phyloP scores from a whole-genome alignment of 345 rosid species.

The Euphorbia peplus region DNA sequence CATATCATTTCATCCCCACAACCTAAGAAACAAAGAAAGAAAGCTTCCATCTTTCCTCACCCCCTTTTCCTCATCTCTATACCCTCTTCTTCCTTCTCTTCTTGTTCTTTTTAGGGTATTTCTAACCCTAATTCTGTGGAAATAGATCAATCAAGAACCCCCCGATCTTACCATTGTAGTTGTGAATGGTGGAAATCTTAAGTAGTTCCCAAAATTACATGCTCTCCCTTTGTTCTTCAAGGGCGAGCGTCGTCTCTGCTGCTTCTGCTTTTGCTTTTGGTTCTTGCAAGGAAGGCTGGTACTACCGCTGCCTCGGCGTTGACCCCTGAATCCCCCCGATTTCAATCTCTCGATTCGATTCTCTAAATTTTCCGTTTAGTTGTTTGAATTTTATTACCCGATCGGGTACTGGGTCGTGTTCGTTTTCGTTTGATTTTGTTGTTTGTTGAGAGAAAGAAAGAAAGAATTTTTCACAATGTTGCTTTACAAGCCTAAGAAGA shows the following conservation, averaged over 20 bases:
- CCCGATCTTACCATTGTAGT: conserved; percentile 18
- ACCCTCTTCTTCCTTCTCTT: too few species aligned
- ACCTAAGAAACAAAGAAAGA: too few species aligned
- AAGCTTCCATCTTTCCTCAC: background rate
- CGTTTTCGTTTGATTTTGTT: conserved; percentile 3
- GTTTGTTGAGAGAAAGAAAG: background rate
- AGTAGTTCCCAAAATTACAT: conserved; percentile 41
- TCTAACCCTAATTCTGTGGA: too few species aligned
- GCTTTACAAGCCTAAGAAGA: conserved; percentile 87
- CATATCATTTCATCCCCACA: too few species aligned
- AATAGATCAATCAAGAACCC: conserved; percentile 12
- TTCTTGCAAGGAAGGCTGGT: conserved; percentile 99
- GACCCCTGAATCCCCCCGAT: conserved; percentile 87
- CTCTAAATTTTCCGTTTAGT: background rate
- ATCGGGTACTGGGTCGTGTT: background rate
- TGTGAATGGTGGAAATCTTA: conserved; percentile 97
- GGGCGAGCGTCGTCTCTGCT: conserved; percentile 72
- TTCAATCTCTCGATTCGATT: too few species aligned
- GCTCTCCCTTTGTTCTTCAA: conserved; percentile 78
- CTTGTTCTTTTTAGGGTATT: too few species aligned
- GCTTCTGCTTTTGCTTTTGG: conserved; percentile 70
- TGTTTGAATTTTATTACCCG: background rate
- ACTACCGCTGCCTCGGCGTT: conserved; percentile 93
- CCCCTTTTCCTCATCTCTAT: background rate
- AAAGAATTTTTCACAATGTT: conserved; percentile 38